phyloP scores from a whole-genome alignment of 164 flowering plant species.

The Nelumbo lutea region DNA sequence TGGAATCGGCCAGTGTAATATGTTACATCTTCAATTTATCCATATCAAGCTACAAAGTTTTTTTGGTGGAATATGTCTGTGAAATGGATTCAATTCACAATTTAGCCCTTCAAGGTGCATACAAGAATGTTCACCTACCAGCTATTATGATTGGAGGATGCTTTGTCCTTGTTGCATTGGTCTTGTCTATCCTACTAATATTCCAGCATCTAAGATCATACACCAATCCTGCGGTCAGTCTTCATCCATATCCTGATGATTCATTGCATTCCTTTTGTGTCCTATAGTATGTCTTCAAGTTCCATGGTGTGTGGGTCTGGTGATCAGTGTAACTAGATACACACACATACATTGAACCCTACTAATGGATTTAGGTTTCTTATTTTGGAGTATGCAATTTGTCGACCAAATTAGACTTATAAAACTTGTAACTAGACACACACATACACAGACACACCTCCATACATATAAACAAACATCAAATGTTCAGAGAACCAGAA shows the following conservation, averaged over 20 bases:
- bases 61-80: constrained; percentile 17
- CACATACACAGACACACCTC: too few relatives aligned
- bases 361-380: too few relatives aligned
- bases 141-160: constrained; percentile 51
- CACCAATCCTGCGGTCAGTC: constrained; percentile 74
- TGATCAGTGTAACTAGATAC: neutral
- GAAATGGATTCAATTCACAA: constrained; percentile 21
- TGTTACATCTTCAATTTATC: neutral
- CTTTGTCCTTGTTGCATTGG: constrained; percentile 43
- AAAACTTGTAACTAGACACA: too few relatives aligned
- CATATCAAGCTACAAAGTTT: neutral
- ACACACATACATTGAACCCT: too few relatives aligned
- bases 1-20: neutral
- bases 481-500: too few relatives aligned
- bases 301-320: neutral
- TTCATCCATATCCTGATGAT: neutral
- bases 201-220: constrained; percentile 75
- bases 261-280: neutral
- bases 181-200: constrained; percentile 53
- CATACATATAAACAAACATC: too few relatives aligned
- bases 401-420: too few relatives aligned
- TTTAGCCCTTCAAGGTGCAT: constrained; percentile 18
- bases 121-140: constrained; percentile 43
- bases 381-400: too few relatives aligned
- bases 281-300: neutral